These are phyloP conservation scores for Austroboletus niveus DNA, from an alignment of 1,284 basidiomycete genomes.

Conservation along the genomic window DNA sequence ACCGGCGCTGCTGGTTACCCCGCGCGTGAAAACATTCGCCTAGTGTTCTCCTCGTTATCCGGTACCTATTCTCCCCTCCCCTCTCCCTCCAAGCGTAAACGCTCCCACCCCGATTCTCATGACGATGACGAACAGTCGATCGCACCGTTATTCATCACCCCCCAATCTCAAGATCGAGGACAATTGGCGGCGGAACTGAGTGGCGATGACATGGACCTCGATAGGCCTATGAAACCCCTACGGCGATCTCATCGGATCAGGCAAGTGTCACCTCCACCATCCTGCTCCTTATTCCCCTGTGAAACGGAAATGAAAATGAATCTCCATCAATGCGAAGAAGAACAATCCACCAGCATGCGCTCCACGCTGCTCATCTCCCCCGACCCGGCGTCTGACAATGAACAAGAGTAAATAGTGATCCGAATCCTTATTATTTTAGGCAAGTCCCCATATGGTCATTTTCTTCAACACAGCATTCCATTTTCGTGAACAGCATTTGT, in stretches of 20 bases:
- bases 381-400: slow-evolving; percentile 25
- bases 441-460: slow-evolving; percentile 20
- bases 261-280: slow-evolving; percentile 25
- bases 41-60: slow-evolving; percentile 29
- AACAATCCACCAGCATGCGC: slow-evolving; percentile 17
- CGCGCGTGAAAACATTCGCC: slow-evolving; percentile 32
- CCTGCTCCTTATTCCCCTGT: slow-evolving; percentile 23
- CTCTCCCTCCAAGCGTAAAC: slow-evolving; percentile 37
- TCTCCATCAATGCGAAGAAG: slow-evolving; percentile 24
- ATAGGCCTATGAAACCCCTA: slow-evolving; percentile 37
- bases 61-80: slow-evolving; percentile 28
- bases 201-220: slow-evolving; percentile 31
- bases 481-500: slow-evolving; percentile 20
- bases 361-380: slow-evolving; percentile 15
- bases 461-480: slow-evolving; percentile 11
- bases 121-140: slow-evolving; percentile 22
- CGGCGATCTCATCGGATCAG: slow-evolving; percentile 34
- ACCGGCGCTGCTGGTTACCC: slow-evolving; percentile 20
- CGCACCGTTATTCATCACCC: slow-evolving; percentile 7
- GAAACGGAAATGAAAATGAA: slow-evolving; percentile 33
- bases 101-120: slow-evolving; percentile 23
- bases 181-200: slow-evolving; percentile 23
- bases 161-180: slow-evolving; percentile 25
- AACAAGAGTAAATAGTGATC: slow-evolving; percentile 23
- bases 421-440: slow-evolving; percentile 24